Conservation (phyloP, 768 basidiomycete species). For the Mycena haematopus region DNA sequence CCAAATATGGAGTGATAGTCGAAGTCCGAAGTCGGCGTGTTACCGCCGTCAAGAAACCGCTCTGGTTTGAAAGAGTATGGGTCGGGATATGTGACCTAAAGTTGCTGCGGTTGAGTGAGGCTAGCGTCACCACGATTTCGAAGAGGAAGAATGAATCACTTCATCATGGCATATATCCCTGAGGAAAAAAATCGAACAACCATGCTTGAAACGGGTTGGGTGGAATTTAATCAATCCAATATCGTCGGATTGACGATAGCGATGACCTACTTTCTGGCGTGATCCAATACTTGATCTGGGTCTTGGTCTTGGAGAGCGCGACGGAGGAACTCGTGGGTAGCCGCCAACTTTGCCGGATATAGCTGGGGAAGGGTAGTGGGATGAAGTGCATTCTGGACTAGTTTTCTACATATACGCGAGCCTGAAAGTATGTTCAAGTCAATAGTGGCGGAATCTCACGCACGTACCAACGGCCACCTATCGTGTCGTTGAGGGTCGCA, state of each 20-base stretch:
- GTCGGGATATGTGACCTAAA: constrained; percentile 18
- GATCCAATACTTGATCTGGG: not conserved
- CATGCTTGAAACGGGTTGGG: not conserved
- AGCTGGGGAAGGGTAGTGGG: constrained; percentile 29
- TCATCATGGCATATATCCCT: too few species aligned
- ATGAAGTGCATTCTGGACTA: constrained; percentile 50
- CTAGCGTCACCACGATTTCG: too few species aligned
- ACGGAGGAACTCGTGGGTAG: not conserved
- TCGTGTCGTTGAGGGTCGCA: not conserved
- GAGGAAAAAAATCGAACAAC: not conserved
- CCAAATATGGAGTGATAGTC: constrained; percentile 11
- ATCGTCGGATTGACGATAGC: not conserved
- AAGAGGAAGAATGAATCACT: too few species aligned
- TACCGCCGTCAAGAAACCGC: constrained; percentile 29
- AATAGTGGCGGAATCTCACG: not conserved
- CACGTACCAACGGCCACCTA: constrained; percentile 23
- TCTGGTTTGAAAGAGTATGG: constrained; percentile 38
- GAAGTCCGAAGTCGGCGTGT: not conserved
- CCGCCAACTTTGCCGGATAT: not conserved
- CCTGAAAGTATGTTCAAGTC: constrained; percentile 37
- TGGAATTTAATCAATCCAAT: not conserved
- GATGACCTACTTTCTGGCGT: not conserved
- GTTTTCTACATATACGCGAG: constrained; percentile 44
- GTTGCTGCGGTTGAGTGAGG: too few species aligned
- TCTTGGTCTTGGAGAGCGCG: not conserved